Base-by-base conservation (phyloP, 1,284 basidiomycete genomes). In the Irpex lacteus region DNA sequence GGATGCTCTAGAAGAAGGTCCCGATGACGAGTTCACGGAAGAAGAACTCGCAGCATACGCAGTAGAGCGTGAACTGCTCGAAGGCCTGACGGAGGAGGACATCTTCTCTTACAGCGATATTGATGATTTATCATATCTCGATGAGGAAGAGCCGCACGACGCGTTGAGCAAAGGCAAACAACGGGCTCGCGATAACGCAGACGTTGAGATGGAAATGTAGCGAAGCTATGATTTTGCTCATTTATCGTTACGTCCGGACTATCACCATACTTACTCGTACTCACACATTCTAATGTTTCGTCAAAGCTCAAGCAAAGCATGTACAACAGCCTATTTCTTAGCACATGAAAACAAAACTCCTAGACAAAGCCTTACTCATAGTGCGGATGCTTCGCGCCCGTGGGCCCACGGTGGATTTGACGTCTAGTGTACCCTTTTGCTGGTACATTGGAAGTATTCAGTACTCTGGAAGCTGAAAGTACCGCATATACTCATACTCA, bases 41-140 rank as follows among this genome's bases (percentile, higher is more conserved):
- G 85, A 83, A 65, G 87, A 89, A 66, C 75, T 89, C 0, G 77
- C 81, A 54, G 85, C 81, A 18, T 87, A 88, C 66, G 88, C 85
- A 0, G 83, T 85, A 59, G 84, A 87, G 69, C 78, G 76, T 44
- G 78, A 84, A 9, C 81, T 80, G 1, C 83, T 89, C 61, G 85
- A 83, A 47, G 85, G 85, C 60, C 64, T 73, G n/a, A 59, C 54
- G 5, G 63, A 60, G 5, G 73, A 75, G 19, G 71, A 74, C 2
- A 68, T 75, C 21, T 77, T 75, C 66, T 67, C 70, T 54, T 53
- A 71, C 6, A 74, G 72, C 58, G 73, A 77, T 68, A 40, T 74
- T 21, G 73, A 72, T 9, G 72, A 70, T 32, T 19, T 61, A 2
- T 55, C 63, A 8, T 40, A 56, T 4, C 63, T 68, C n/a, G 69